A percentile compares a stretch with the other conserved stretches of the same genome.
Conservation (phyloP, 1,284 basidiomycete genomes). For the Bjerkandera adusta region DNA sequence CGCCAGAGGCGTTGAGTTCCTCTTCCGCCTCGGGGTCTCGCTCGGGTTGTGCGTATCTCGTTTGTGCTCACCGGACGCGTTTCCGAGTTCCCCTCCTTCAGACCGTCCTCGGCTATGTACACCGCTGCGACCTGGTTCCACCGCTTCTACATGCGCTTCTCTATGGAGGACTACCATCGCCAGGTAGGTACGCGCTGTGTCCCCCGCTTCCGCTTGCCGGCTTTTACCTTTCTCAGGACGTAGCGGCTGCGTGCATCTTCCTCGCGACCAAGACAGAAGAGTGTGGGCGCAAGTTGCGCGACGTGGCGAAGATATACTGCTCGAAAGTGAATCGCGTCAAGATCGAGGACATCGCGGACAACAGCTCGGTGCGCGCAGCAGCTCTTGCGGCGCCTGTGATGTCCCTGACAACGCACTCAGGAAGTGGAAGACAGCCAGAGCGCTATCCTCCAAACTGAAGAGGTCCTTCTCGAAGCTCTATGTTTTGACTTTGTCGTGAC, state of each 20-base stretch:
- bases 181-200: conserved; percentile 44
- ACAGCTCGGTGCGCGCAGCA: conserved; percentile 52
- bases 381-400: background rate
- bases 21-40: conserved; percentile 75
- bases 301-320: conserved; percentile 76
- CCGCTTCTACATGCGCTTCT: conserved; percentile 91
- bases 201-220: background rate
- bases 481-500: conserved; percentile 90
- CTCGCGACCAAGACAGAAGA: conserved; percentile 92
- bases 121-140: conserved; percentile 91
- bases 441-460: conserved; percentile 77
- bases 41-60: conserved; percentile 59
- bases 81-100: conserved; percentile 30
- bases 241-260: conserved; percentile 89
- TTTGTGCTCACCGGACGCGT: conserved; percentile 5
- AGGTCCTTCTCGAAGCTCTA: conserved; percentile 81
- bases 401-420: conserved; percentile 31
- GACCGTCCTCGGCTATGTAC: conserved; percentile 75
- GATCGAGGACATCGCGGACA: conserved; percentile 51
- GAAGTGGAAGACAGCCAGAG: conserved; percentile 76
- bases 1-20: conserved; percentile 75
- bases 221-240: conserved; percentile 51
- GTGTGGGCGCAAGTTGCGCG: conserved; percentile 81
- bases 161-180: conserved; percentile 81
- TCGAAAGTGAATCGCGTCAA: conserved; percentile 64